Evolutionary conservation across 179 eudicot species (phyloP), one percentile per base, ranked within the genome.

Genomic region (Amaranthus tricolor): DNA sequence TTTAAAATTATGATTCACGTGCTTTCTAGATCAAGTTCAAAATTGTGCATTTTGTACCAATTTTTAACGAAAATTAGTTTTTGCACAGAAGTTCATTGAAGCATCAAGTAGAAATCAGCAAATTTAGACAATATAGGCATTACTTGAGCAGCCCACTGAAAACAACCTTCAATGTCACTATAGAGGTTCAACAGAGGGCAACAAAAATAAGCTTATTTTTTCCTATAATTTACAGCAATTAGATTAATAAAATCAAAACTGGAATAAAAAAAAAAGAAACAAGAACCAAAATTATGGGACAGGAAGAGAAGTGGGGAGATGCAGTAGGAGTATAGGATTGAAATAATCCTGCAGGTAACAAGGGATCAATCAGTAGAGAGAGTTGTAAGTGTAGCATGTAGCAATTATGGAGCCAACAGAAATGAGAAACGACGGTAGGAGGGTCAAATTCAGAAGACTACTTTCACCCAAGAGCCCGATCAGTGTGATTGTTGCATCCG

Each of bases 381-480:
- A 82, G 76, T 82, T 84, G 66, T 84, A 84, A 57, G 85, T 84
- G 58, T 56, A 77, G 76, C 83, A 82, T 9, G 87, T 84, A 17
- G 83, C 79, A 47, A 80, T 47, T n/a, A 82, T 79, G 16, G 85
- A 77, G 44, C 60, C n/a, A 20, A 84, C 61, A 59, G 83, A 84
- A 13, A 84, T 79, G 40, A 80, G 48, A 21, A 84, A 82, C 15
- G 85, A 82, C 51, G 87, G 83, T 8, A 84, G 62, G 5, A 82
- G 76, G 49, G 87, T 84, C 15, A 60, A 53, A 55, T 82, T 84
- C 61, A 84, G 80, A 61, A 84, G 83, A 71, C 59, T 77, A 66
- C 72, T 80, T 62, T 77, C 75, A 55, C 85, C 85, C 85, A 83
- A 84, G 13, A 73, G 77, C 58, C 87, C 87, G 5, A 82, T 85